These are phyloP conservation scores for Mycena chlorophos DNA, from an alignment of 768 basidiomycete genomes.

Conservation along the genomic window DNA sequence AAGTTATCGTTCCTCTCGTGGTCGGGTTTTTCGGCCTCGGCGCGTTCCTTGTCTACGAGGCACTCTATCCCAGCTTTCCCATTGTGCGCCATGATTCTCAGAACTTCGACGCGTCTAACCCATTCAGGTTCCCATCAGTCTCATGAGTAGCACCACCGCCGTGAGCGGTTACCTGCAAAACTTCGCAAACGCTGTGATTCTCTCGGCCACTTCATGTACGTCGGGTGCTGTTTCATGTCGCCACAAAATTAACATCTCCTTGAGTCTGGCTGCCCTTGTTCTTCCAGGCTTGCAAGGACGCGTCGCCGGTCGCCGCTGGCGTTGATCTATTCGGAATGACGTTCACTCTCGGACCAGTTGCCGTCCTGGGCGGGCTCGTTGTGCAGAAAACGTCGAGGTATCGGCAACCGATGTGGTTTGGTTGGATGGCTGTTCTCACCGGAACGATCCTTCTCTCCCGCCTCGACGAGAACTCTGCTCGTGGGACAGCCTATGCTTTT, in stretches of 20 bases:
- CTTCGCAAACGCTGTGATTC: not conserved
- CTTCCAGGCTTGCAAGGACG: conserved; percentile 42
- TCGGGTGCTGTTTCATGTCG: too few species aligned
- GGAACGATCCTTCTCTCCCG: conserved; percentile 8
- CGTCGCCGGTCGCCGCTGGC: conserved; percentile 36
- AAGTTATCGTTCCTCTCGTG: not conserved
- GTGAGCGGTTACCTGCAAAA: not conserved
- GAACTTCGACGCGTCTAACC: too few species aligned
- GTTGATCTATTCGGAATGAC: conserved; percentile 28
- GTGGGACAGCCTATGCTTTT: conserved; percentile 22
- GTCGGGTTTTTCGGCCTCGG: not conserved
- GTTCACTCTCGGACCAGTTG: not conserved
- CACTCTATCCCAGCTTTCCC: not conserved
- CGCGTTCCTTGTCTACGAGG: not conserved
- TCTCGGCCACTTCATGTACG: not conserved
- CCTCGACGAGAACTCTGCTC: conserved; percentile 13
- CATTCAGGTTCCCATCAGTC: conserved; percentile 5
- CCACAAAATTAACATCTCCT: too few species aligned
- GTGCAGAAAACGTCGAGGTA: conserved; percentile 26
- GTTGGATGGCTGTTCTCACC: not conserved
- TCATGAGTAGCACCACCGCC: not conserved
- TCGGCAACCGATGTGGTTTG: conserved; percentile 7
- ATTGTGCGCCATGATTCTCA: too few species aligned
- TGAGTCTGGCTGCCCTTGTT: conserved; percentile 45
- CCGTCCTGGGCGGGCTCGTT: conserved; percentile 32